A percentile compares a stretch with the other conserved stretches of the same genome.
These are phyloP conservation scores for Anisogramma anomala DNA, from an alignment of 2,329 filamentous ascomycete species.

Conservation along the genomic window DNA sequence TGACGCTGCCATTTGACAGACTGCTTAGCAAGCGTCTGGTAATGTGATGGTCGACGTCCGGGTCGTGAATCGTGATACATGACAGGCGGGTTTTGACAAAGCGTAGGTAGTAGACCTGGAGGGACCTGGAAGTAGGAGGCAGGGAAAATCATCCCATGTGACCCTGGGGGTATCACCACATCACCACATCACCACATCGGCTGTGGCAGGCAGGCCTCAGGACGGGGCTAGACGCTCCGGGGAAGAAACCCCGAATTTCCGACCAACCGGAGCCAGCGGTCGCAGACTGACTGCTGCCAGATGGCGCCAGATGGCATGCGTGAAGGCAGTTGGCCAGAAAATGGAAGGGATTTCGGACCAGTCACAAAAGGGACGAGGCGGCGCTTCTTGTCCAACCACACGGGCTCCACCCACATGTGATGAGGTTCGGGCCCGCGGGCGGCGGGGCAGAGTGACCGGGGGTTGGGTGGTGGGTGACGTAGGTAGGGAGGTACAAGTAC, in stretches of 20 bases:
- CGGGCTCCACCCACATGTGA: neutral
- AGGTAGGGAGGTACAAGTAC: neutral
- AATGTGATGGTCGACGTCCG: neutral
- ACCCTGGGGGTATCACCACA: neutral
- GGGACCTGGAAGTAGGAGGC: neutral
- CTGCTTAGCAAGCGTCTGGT: neutral
- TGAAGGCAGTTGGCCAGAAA: slow-evolving; percentile 12
- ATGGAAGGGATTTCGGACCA: slow-evolving; percentile 9
- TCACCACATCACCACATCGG: neutral
- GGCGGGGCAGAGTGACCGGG: neutral
- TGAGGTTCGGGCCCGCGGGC: neutral
- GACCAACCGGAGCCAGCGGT: too few species aligned
- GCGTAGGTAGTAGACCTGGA: neutral
- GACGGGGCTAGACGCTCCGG: too few species aligned
- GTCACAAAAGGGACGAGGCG: slow-evolving; percentile 3
- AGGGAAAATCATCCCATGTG: slow-evolving; percentile 1
- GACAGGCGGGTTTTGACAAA: neutral
- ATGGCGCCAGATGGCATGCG: neutral
- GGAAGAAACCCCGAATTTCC: too few species aligned
- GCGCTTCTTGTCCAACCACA: slow-evolving; percentile 6
- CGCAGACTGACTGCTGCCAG: too few species aligned
- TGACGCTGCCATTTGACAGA: slow-evolving; percentile 12
- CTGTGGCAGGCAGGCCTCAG: too few species aligned
- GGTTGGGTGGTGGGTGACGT: too few species aligned
- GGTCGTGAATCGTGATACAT: neutral